Conservation (phyloP, 176 grass and related monocot genomes). For the Ensete glaucum region DNA sequence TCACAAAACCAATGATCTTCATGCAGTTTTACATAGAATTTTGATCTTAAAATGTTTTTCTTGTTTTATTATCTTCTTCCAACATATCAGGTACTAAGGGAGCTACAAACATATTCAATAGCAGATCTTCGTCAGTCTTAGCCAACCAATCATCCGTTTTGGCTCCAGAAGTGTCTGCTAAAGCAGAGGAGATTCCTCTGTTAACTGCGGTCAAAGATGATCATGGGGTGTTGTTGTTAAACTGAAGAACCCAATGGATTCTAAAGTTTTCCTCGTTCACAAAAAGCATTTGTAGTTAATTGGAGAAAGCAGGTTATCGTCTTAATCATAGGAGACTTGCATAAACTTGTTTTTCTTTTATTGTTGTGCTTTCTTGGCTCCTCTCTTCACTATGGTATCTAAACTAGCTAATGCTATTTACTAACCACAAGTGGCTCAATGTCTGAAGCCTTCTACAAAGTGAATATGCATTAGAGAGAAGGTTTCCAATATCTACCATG, state of each 20-base stretch:
- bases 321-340: neutral
- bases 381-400: neutral
- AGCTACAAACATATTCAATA: neutral
- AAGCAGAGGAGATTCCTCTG: neutral
- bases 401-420: neutral
- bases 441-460: too few relatives aligned
- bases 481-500: too few relatives aligned
- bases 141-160: neutral
- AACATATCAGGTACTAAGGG: neutral
- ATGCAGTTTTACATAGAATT: neutral
- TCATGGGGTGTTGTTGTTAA: conserved; percentile 9
- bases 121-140: neutral
- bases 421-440: neutral
- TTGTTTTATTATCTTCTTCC: neutral
- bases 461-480: too few relatives aligned
- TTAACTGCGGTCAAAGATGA: conserved; percentile 4
- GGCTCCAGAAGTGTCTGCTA: neutral
- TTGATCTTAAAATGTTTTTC: neutral
- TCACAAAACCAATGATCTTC: neutral
- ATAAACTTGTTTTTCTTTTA: neutral
- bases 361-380: neutral
- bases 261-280: neutral
- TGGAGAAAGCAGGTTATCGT: conserved; percentile 2
- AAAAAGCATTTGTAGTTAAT: neutral
- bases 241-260: conserved; percentile 4